phyloP scores from a whole-genome alignment of 176 grass and related monocot species.

The Chrysopogon serrulatus region DNA sequence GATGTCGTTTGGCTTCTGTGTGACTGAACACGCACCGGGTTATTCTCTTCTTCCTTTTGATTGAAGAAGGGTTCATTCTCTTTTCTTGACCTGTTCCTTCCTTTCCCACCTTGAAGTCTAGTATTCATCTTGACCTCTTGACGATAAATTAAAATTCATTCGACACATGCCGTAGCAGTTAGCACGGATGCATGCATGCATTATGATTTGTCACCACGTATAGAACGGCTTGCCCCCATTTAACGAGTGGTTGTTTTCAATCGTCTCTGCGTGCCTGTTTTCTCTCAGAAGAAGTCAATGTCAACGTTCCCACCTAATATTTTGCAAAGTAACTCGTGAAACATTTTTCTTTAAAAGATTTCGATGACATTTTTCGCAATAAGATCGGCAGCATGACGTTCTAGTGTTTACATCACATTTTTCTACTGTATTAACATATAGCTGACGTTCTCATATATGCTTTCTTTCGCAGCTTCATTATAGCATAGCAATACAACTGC shows the following conservation, averaged over 20 bases:
- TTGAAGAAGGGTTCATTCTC: not conserved
- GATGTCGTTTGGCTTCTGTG: not conserved
- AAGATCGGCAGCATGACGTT: not conserved
- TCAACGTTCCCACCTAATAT: not conserved
- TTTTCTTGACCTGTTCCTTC: not conserved
- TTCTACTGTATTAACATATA: not conserved
- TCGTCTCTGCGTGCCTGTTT: not conserved
- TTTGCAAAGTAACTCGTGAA: not conserved
- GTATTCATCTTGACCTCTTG: not conserved
- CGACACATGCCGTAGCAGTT: not conserved
- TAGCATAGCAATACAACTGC: not conserved
- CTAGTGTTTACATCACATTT: constrained; percentile 16
- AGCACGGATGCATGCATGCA: not conserved
- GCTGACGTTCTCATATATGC: constrained; percentile 1
- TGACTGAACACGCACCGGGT: not conserved
- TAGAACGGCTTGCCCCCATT: not conserved
- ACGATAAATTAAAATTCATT: not conserved
- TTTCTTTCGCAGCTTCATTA: not conserved
- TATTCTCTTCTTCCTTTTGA: no score
- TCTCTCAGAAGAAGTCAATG: not conserved
- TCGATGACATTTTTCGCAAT: not conserved
- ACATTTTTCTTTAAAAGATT: not conserved
- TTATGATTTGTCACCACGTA: not conserved
- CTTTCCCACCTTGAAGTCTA: not conserved
- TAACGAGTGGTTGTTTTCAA: not conserved